A percentile compares a stretch with the other conserved stretches of the same genome.
Conservation (phyloP, 495 filamentous ascomycete species). For the Aspergillus bertholletiae region DNA sequence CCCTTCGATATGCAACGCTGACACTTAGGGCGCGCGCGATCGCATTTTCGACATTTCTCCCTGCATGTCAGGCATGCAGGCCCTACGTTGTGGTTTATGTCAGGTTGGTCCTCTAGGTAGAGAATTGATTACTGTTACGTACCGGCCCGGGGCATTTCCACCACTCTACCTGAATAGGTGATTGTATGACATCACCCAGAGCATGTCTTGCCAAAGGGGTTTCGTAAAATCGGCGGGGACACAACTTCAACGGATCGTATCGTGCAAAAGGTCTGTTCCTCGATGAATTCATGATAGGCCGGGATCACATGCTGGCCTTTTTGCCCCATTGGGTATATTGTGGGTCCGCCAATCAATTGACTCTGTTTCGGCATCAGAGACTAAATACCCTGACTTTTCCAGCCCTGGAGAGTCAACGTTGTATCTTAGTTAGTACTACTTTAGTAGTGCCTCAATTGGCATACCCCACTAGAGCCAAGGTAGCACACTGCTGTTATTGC, state of each 20-base stretch:
- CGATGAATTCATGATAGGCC: neutral
- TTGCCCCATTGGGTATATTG: neutral
- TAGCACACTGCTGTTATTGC: too few species aligned
- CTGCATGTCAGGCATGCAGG: slow-evolving; percentile 31
- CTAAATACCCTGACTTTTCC: too few species aligned
- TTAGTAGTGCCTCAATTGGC: too few species aligned
- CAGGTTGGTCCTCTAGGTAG: neutral
- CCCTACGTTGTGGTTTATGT: slow-evolving; percentile 5
- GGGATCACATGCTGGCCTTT: neutral
- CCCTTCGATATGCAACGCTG: slow-evolving; percentile 28
- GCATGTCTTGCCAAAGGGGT: neutral
- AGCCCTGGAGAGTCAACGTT: too few species aligned
- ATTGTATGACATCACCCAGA: neutral
- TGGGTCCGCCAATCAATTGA: neutral
- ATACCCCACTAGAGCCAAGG: too few species aligned
- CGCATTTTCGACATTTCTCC: slow-evolving; percentile 32
- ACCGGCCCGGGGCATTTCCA: slow-evolving; percentile 12
- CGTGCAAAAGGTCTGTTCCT: neutral
- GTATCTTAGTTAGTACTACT: too few species aligned
- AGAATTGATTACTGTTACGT: neutral
- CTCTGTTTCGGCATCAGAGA: too few species aligned
- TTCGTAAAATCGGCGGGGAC: neutral
- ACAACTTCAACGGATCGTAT: neutral
- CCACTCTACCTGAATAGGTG: neutral
- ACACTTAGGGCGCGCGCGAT: slow-evolving; percentile 24